Percentiles rank a stretch among this genome's conserved stretches.
Conservation (phyloP, 2,329 filamentous ascomycete species). For the Cytospora piceicola region DNA sequence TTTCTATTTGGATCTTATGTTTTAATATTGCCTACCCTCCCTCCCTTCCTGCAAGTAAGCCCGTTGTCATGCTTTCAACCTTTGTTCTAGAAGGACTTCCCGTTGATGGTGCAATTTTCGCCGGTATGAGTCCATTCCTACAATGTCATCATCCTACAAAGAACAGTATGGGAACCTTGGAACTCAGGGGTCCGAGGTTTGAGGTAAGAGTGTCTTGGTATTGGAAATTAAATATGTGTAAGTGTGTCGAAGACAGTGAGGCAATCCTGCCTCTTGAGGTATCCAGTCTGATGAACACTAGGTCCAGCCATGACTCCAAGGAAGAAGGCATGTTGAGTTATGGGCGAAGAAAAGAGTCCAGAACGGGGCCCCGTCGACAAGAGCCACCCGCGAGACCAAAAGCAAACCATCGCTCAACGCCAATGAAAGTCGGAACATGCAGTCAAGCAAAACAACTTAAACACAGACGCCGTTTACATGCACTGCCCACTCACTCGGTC, state of each 20-base stretch:
- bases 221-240: neutral
- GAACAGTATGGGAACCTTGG: neutral
- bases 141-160: neutral
- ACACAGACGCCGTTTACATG: neutral
- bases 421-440: neutral
- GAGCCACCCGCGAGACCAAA: neutral
- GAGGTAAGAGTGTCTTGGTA: neutral
- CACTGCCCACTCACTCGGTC: neutral
- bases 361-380: neutral
- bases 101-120: slow-evolving; percentile 10
- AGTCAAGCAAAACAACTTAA: neutral
- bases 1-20: neutral
- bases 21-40: neutral
- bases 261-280: neutral
- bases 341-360: neutral
- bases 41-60: slow-evolving; percentile 1
- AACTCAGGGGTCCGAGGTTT: neutral
- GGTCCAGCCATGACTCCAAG: neutral
- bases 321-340: neutral
- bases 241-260: neutral
- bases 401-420: neutral
- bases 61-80: neutral
- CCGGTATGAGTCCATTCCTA: neutral
- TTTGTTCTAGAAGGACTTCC: slow-evolving; percentile 11
- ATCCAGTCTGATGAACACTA: neutral